Base-by-base conservation (phyloP, 1,284 basidiomycete species). In the Apiotrichum siamense region DNA sequence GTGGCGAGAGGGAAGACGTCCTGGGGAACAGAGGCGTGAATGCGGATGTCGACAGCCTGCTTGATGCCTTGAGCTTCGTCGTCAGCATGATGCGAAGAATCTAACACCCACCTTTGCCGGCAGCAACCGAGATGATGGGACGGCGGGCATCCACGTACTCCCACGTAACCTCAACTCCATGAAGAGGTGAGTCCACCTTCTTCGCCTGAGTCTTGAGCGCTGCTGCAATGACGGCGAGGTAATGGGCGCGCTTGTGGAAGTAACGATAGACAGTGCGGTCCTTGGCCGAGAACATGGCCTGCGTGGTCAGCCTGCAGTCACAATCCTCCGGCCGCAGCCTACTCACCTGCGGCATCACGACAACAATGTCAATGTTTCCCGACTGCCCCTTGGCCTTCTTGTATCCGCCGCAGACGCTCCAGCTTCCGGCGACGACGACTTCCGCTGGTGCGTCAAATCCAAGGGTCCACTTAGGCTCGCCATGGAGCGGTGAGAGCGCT, bases 161-260 rank as follows among this genome's bases (percentile, higher is more conserved):
- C 70, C 70, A 72, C 3, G 88, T 84, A 15, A 81, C 79, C 7
- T 78, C 75, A 0, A 79, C 72, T 2, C 83, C 84, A 20, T 81
- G 77, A 62, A 87, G 88, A 15, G 73, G 72, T 9, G 81, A 73
- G 6, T 85, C 81, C 12, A 85, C 79, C 32, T 73, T 78, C 32
- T 76, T 70, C 21, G 74, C 68, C 40, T 73, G 74, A 52, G 55
- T 64, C 40, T 50, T 57, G 33, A 97, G 71, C 1, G 82, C 81
- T 10, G 81, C 78, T 3, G 87, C 88, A 45, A 98, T 77, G 4
- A 81, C 81, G 9, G 91, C 86, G 13, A 97, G 80, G 74, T 92
- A 99, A 69, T 87, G 93, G 0, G 88, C 86, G 38, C 88, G 79
- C 72, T 98, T 98, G 70, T 94, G 86, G 67, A 94, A 93, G 73